phyloP scores from a whole-genome alignment of 352 stramenopile genomes.

The Ophiocytium majus region DNA sequence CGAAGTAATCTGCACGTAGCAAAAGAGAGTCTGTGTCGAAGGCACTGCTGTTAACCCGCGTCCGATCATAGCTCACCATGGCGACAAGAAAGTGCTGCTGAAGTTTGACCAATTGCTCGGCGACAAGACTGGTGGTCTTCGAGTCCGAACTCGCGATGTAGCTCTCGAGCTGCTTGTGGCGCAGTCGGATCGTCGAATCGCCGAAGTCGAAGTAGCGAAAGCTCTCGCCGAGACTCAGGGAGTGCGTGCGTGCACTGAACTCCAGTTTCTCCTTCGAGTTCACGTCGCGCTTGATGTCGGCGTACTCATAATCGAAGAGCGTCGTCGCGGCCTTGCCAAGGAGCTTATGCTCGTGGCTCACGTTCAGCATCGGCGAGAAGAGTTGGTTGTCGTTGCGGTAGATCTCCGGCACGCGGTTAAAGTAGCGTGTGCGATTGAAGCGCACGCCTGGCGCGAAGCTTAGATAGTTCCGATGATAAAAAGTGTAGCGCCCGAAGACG shows the following conservation, averaged over 20 bases:
- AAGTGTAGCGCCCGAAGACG: background rate
- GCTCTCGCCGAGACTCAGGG: background rate
- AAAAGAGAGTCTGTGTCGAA: conserved; percentile 6
- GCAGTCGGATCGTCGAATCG: background rate
- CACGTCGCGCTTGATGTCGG: background rate
- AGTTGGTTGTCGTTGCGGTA: conserved; percentile 6
- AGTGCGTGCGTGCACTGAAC: conserved; percentile 1
- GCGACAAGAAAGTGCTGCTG: background rate
- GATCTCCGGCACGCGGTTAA: background rate
- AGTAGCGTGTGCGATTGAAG: background rate
- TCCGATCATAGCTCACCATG: background rate
- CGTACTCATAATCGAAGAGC: conserved; percentile 3
- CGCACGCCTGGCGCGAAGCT: background rate
- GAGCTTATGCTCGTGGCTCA: background rate
- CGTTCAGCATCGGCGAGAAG: background rate
- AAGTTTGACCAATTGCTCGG: background rate
- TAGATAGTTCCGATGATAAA: background rate
- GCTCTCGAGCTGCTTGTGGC: background rate
- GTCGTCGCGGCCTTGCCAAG: background rate
- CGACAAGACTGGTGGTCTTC: background rate
- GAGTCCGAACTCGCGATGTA: background rate
- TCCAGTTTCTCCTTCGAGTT: background rate
- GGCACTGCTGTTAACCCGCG: background rate
- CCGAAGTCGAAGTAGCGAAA: background rate
- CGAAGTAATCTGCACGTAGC: no score